Percentiles rank a stretch among this genome's conserved stretches.
Evolutionary conservation across 1,284 basidiomycete species (phyloP).

Genomic region (Grifola frondosa): DNA sequence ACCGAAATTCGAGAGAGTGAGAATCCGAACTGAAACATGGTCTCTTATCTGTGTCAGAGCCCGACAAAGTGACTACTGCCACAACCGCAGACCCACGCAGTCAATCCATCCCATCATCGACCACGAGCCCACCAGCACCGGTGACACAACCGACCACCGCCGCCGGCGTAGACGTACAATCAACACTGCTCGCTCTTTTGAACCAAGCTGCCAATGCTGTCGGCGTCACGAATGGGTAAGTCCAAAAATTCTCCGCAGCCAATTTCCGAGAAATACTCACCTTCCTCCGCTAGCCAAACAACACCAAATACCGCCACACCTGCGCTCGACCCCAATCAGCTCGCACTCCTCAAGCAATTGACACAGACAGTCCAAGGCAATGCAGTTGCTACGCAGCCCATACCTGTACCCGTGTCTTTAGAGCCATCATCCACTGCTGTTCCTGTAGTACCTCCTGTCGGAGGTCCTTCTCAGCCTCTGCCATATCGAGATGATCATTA

Average conservation of each 20-base stretch:
- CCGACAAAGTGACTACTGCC: conserved; percentile 43
- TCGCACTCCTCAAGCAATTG: conserved; percentile 72
- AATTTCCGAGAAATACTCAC: too few relatives aligned
- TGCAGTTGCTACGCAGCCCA: conserved; percentile 30
- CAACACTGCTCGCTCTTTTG: conserved; percentile 65
- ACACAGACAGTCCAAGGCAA: conserved; percentile 55
- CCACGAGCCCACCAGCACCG: conserved; percentile 23
- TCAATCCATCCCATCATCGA: conserved; percentile 25
- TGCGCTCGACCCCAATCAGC: conserved; percentile 52
- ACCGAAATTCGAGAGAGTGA: conserved; percentile 44
- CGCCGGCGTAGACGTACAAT: conserved; percentile 42
- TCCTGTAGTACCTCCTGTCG: conserved; percentile 33
- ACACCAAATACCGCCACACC: conserved; percentile 48
- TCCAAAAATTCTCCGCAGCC: too few relatives aligned
- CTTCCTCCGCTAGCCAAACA: conserved; percentile 55
- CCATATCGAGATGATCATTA: conserved; percentile 45
- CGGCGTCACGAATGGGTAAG: conserved; percentile 24
- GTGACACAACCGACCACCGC: conserved; percentile 31
- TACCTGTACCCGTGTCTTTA: conserved; percentile 32
- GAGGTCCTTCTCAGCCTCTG: conserved; percentile 34
- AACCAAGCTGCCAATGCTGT: conserved; percentile 52
- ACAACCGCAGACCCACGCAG: conserved; percentile 43
- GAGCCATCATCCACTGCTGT: conserved; percentile 33
- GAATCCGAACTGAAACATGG: conserved; percentile 65
- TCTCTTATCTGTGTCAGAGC: conserved; percentile 64